These are phyloP conservation scores for Austroboletus novae-zelandiae DNA, from an alignment of 1,284 basidiomycete genomes.

Conservation along the genomic window DNA sequence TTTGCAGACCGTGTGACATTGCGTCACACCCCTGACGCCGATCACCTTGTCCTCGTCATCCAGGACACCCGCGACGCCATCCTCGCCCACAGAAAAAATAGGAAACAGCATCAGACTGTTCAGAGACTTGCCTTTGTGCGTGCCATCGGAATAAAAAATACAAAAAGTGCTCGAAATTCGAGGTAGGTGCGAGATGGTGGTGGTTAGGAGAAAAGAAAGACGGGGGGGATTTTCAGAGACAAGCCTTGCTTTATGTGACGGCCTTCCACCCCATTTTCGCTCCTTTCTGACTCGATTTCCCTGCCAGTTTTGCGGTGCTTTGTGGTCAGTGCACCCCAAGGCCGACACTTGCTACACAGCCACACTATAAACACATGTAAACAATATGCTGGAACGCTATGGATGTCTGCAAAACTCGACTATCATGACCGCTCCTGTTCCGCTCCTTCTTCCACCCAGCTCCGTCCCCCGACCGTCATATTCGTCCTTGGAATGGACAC, in stretches of 20 bases:
- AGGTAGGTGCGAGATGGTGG: conserved; percentile 14
- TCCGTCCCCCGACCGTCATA: conserved; percentile 35
- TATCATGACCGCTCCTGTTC: conserved; percentile 16
- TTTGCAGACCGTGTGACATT: conserved; percentile 9
- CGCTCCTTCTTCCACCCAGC: conserved; percentile 42
- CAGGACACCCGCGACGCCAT: conserved; percentile 8
- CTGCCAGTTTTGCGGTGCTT: conserved; percentile 20
- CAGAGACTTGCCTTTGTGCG: conserved; percentile 28
- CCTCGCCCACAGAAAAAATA: background rate
- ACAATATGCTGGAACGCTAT: background rate
- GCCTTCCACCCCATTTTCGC: conserved; percentile 3
- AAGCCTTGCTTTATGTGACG: conserved; percentile 13
- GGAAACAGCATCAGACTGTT: background rate
- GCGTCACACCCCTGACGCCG: conserved; percentile 11
- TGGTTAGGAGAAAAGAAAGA: conserved; percentile 19
- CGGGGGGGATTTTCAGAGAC: conserved; percentile 4
- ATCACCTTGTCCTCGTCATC: conserved; percentile 2
- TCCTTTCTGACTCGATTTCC: conserved; percentile 14
- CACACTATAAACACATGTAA: conserved; percentile 7
- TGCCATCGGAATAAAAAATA: conserved; percentile 19
- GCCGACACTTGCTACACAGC: background rate
- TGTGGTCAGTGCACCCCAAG: conserved; percentile 20
- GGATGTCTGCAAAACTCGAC: too few species aligned
- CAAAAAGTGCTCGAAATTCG: background rate
- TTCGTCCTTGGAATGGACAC: conserved; percentile 53